phyloP scores from a whole-genome alignment of 345 rosid genomes.

The Syzygium aromaticum region DNA sequence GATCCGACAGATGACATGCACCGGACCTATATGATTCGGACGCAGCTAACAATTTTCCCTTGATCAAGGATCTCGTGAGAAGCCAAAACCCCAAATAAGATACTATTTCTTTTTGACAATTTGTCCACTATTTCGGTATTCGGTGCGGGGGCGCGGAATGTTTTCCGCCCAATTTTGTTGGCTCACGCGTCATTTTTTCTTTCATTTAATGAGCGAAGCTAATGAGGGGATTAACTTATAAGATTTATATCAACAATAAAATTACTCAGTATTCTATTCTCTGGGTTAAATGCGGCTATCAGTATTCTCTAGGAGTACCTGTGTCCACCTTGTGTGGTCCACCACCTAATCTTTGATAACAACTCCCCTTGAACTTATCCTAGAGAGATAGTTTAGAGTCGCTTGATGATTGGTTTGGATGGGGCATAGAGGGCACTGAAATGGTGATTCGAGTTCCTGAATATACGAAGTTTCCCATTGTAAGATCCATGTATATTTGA shows the following conservation, averaged over 20 bases:
- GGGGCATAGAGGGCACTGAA: not conserved
- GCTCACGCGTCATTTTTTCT: not conserved
- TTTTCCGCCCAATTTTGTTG: not conserved
- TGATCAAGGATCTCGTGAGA: not conserved
- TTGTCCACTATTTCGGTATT: not conserved
- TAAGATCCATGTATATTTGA: not conserved
- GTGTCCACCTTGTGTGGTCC: not conserved
- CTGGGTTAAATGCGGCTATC: not conserved
- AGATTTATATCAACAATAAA: not conserved
- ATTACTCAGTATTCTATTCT: not conserved
- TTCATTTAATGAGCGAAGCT: not conserved
- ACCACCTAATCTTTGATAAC: not conserved
- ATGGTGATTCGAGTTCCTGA: not conserved
- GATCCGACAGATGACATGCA: not conserved
- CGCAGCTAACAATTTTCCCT: not conserved
- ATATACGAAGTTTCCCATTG: not conserved
- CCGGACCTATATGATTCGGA: not conserved
- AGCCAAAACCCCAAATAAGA: not conserved
- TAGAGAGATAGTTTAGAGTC: not conserved
- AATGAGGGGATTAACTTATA: not conserved
- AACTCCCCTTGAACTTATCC: not conserved
- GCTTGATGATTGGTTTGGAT: not conserved
- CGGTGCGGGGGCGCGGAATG: not conserved
- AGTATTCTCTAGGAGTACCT: not conserved
- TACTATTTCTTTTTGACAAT: no score